Base-by-base conservation (phyloP, 106 monocot genomes). In the Xerophyta viscosa region DNA sequence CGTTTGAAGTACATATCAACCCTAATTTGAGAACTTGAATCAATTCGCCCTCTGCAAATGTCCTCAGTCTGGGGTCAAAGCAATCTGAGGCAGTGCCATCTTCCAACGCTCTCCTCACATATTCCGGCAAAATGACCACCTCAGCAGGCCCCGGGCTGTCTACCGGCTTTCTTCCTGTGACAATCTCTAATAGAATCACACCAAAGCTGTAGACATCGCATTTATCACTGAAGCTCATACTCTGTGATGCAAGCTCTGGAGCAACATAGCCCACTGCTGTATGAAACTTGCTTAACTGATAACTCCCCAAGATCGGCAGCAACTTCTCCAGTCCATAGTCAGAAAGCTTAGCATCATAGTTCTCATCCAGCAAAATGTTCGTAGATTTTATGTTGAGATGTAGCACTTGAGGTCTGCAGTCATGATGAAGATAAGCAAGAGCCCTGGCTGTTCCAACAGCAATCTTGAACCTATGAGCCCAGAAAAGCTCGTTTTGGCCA, bases 131-230 rank as follows among this genome's bases (percentile, higher is more conserved):
- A 26, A 79, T 71, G 53, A 82, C 73, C 50, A 83, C 89, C 64
- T 81, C 78, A 0, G 67, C 25, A 8, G 42, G 64, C 10, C 72
- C 85, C 2, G 63, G 61, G 45, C 76, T 74, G 22, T 90, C 98
- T 21, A 90, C 98, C 1, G 89, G 98, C 50, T 70, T 79, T 57
- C 90, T 76, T 36, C 98, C 98, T 0, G 86, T 83, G 18, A 80
- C 98, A 4, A 83, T 71, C 82, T 98, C 98, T 60, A 98, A 58
- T 27, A 90, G 53, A 41, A 98, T 56, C 13, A 90, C 76, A 27
- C 98, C 98, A 45, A 98, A 98, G 71, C 98, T 98, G 44, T 86
- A 90, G 10, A 98, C 90, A 43, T 98, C 98, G 26, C 86, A 86
- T 58, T 98, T 98, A 11, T 90, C 86, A 47, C 86, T 98, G 42